phyloP scores from a whole-genome alignment of 2,329 filamentous ascomycete species.

The Cladosporium colombiae region DNA sequence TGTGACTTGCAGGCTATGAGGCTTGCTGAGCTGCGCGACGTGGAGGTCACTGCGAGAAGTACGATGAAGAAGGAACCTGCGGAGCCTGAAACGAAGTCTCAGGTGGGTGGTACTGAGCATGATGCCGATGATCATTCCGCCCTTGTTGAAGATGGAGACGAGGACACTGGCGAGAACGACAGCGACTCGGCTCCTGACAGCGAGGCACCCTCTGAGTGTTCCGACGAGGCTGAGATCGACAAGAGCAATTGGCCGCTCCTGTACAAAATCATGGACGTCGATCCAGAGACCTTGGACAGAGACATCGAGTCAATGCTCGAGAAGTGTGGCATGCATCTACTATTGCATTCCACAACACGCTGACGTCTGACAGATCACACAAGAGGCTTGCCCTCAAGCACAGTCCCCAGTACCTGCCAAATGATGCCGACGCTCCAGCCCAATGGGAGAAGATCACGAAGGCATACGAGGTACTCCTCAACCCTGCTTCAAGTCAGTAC shows the following conservation, averaged over 20 bases:
- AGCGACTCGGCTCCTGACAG: background rate
- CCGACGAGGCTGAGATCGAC: slow-evolving; percentile 9
- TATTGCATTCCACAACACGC: background rate
- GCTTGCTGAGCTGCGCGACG: slow-evolving; percentile 27
- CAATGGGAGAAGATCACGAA: slow-evolving; percentile 31
- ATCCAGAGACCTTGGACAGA: slow-evolving; percentile 25
- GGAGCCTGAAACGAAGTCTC: background rate
- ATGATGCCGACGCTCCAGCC: slow-evolving; percentile 29
- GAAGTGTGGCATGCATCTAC: slow-evolving; percentile 19
- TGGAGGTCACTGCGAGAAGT: slow-evolving; percentile 23
- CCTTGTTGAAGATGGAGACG: background rate
- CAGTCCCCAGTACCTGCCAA: slow-evolving; percentile 26
- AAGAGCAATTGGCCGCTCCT: slow-evolving; percentile 26
- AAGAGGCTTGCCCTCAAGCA: slow-evolving; percentile 27
- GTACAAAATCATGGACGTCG: slow-evolving; percentile 31
- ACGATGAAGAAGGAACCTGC: background rate
- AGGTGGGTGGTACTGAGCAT: background rate
- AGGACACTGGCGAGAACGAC: background rate
- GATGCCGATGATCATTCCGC: background rate
- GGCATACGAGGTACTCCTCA: slow-evolving; percentile 27
- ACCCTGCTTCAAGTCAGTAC: slow-evolving; percentile 25
- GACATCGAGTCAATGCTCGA: slow-evolving; percentile 23
- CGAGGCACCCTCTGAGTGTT: background rate
- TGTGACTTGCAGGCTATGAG: slow-evolving; percentile 29
- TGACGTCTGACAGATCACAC: slow-evolving; percentile 18